Evolutionary conservation across 163 green algal species (phyloP).

Genomic region (Scenedesmus sp.): DNA sequence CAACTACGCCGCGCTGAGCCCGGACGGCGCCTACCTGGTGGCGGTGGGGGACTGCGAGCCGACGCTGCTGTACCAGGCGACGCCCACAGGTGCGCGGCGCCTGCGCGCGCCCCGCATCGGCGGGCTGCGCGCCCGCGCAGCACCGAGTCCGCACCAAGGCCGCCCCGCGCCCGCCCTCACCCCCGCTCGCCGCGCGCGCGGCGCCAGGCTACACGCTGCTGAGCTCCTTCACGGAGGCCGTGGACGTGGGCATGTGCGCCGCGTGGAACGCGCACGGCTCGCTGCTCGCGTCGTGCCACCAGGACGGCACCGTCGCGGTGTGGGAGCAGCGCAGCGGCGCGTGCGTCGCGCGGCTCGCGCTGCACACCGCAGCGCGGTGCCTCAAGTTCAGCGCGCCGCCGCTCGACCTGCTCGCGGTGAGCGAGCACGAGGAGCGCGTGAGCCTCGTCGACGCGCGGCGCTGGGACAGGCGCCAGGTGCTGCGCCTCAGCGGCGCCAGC

Average conservation of each 20-base stretch:
- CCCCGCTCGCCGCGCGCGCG: not conserved
- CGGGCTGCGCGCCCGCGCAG: no score
- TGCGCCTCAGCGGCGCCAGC: not conserved
- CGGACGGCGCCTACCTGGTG: constrained; percentile 60
- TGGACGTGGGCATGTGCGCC: constrained; percentile 81
- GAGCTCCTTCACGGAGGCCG: constrained; percentile 34
- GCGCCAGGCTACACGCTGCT: constrained; percentile 25
- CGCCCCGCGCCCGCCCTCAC: not conserved
- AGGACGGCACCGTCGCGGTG: constrained; percentile 69
- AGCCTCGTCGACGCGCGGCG: constrained; percentile 21
- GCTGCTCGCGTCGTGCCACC: constrained; percentile 64
- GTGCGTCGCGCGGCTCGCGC: constrained; percentile 35
- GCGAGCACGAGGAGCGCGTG: constrained; percentile 63
- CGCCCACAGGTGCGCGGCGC: constrained; percentile 43
- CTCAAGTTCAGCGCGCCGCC: constrained; percentile 74
- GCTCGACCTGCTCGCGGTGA: constrained; percentile 78
- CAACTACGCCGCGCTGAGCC: constrained; percentile 79
- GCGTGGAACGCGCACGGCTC: constrained; percentile 63
- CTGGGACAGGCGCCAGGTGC: constrained; percentile 24
- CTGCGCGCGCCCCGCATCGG: not conserved
- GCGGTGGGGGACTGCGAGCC: constrained; percentile 74
- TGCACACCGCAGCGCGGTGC: constrained; percentile 50
- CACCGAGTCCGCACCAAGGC: not conserved
- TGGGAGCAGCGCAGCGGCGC: constrained; percentile 69
- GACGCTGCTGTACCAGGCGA: constrained; percentile 64